phyloP scores from a whole-genome alignment of 2,329 filamentous ascomycete genomes.

The Arthrobotrys sphaeroides region DNA sequence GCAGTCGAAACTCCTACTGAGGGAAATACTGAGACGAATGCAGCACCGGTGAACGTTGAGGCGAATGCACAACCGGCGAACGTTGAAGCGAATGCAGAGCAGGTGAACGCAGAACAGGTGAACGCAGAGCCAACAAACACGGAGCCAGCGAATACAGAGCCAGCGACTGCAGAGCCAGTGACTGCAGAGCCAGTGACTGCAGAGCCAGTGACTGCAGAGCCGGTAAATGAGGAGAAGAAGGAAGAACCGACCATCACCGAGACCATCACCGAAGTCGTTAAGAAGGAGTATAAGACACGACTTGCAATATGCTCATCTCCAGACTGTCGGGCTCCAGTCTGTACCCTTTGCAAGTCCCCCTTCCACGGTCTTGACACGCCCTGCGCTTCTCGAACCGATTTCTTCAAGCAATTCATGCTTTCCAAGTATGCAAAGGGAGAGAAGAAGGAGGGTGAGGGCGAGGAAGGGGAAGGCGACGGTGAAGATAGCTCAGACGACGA shows the following conservation, averaged over 20 bases:
- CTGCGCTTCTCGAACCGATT: slow-evolving; percentile 27
- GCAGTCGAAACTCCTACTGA: background rate
- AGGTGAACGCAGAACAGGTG: background rate
- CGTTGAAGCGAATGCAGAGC: background rate
- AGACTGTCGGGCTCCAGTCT: slow-evolving; percentile 28
- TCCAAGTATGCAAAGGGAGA: slow-evolving; percentile 22
- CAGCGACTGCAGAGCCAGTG: background rate
- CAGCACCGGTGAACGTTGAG: background rate
- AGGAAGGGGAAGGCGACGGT: background rate
- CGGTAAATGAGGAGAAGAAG: background rate
- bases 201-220: background rate
- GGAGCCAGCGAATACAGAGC: background rate
- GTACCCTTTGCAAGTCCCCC: slow-evolving; percentile 46
- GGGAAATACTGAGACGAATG: background rate
- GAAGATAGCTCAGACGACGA: background rate
- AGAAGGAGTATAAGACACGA: slow-evolving; percentile 34
- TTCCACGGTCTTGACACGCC: slow-evolving; percentile 47
- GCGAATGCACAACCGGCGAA: background rate
- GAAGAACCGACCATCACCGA: slow-evolving; percentile 12
- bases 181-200: background rate
- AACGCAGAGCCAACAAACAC: background rate
- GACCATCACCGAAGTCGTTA: slow-evolving; percentile 9
- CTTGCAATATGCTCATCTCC: slow-evolving; percentile 34
- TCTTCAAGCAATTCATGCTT: slow-evolving; percentile 45
- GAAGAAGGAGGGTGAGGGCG: background rate